phyloP scores from a whole-genome alignment of 1,139 yeast species.

The Nakaseomyces nivariensis region DNA sequence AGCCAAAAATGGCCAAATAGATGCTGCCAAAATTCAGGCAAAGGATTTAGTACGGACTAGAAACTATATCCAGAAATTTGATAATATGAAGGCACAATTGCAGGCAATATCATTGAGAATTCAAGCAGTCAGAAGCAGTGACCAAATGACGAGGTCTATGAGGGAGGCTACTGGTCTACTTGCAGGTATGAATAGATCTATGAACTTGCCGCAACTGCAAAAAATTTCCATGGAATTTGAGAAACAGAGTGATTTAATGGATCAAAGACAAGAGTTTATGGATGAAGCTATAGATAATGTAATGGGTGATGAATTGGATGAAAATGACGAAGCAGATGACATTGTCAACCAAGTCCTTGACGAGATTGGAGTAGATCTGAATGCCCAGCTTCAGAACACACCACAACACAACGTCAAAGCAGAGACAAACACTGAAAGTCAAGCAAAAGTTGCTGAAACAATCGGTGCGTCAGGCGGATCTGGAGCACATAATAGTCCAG shows the following conservation, averaged over 20 bases:
- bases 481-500: constrained; percentile 39
- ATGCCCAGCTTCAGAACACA: constrained; percentile 52
- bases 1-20: constrained; percentile 81
- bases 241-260: constrained; percentile 90
- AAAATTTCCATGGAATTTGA: constrained; percentile 93
- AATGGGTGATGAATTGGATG: constrained; percentile 70
- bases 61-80: constrained; percentile 72
- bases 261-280: constrained; percentile 97
- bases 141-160: constrained; percentile 94
- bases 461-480: constrained; percentile 34
- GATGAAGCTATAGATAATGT: constrained; percentile 96
- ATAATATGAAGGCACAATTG: constrained; percentile 86
- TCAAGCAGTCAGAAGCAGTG: constrained; percentile 85
- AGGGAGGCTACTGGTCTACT: constrained; percentile 84
- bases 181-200: constrained; percentile 76
- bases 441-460: constrained; percentile 41
- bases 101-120: constrained; percentile 89
- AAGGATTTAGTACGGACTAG: constrained; percentile 87
- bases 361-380: constrained; percentile 88
- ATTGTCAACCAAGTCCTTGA: constrained; percentile 86
- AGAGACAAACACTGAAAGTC: constrained; percentile 25
- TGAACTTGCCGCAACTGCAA: constrained; percentile 85
- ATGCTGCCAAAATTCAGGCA: constrained; percentile 89
- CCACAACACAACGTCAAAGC: constrained; percentile 43
- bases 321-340: constrained; percentile 87